phyloP scores from a whole-genome alignment of 257 asterid species.

The Solanum infundibuliforme region DNA sequence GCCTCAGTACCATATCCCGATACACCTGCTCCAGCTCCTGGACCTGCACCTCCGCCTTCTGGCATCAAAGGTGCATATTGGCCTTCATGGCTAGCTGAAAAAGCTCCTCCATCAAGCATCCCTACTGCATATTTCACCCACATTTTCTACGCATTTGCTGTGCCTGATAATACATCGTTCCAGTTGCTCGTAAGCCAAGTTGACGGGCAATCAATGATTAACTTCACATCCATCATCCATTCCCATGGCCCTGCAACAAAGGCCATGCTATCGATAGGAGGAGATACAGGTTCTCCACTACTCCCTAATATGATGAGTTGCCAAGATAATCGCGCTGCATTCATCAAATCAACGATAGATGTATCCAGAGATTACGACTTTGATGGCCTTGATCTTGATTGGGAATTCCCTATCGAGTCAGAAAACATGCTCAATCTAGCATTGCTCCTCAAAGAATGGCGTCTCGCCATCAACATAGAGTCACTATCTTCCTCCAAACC shows the following conservation, averaged over 20 bases:
- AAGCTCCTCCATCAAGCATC: conserved; percentile 29
- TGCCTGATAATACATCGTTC: conserved; percentile 27
- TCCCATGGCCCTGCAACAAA: conserved; percentile 13
- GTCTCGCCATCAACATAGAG: conserved; percentile 20
- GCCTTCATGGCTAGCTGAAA: conserved; percentile 30
- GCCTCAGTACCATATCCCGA: background rate
- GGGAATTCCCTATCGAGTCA: conserved; percentile 37
- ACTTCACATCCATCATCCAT: conserved; percentile 34
- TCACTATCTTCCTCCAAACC: conserved; percentile 17
- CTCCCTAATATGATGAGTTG: background rate
- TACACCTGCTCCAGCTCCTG: background rate
- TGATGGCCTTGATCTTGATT: conserved; percentile 53
- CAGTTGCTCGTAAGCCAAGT: conserved; percentile 21
- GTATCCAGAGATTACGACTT: conserved; percentile 28
- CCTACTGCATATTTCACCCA: conserved; percentile 46
- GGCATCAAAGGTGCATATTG: conserved; percentile 50
- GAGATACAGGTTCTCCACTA: conserved; percentile 16
- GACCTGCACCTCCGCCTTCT: background rate
- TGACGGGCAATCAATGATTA: conserved; percentile 23
- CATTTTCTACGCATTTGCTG: conserved; percentile 35
- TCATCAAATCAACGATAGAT: conserved; percentile 39
- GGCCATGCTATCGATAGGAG: conserved; percentile 46
- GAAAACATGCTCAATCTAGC: conserved; percentile 40
- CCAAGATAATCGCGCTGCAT: conserved; percentile 27
- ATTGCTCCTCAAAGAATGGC: conserved; percentile 29